phyloP scores from a whole-genome alignment of 352 stramenopile genomes.

The Pythium vanterpoolii region DNA sequence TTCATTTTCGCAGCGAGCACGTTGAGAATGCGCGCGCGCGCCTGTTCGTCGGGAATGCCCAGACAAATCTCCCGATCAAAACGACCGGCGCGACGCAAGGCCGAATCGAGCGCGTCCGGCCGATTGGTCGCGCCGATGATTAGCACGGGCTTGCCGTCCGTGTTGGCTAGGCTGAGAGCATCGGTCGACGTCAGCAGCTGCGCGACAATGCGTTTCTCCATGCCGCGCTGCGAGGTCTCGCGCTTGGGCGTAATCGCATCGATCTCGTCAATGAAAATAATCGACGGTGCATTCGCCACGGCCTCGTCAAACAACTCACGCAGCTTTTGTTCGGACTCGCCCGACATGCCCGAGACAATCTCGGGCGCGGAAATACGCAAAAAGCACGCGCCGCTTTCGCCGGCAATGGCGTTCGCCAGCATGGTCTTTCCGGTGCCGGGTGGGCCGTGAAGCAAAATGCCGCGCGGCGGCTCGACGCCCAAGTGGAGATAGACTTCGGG shows the following conservation, averaged over 20 bases:
- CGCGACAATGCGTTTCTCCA: slow-evolving; percentile 97
- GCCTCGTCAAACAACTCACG: slow-evolving; percentile 95
- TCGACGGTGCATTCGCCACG: slow-evolving; percentile 91
- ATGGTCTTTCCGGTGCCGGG: slow-evolving; percentile 94
- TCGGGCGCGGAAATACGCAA: slow-evolving; percentile 87
- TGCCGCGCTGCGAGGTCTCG: slow-evolving; percentile 90
- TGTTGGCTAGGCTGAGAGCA: slow-evolving; percentile 86
- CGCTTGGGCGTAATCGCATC: slow-evolving; percentile 95
- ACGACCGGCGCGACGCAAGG: slow-evolving; percentile 93
- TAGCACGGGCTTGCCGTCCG: slow-evolving; percentile 91
- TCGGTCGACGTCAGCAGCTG: slow-evolving; percentile 94
- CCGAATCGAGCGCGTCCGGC: slow-evolving; percentile 95
- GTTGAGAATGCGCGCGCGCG: slow-evolving; percentile 92
- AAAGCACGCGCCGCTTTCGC: slow-evolving; percentile 90
- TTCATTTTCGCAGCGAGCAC: slow-evolving; percentile 94
- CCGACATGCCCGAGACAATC: slow-evolving; percentile 94
- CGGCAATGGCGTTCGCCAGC: slow-evolving; percentile 91
- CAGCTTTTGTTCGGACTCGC: slow-evolving; percentile 86
- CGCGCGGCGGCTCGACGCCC: slow-evolving; percentile 89
- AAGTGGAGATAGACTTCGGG: slow-evolving; percentile 93
- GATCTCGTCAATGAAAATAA: slow-evolving; percentile 99
- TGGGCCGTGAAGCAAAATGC: slow-evolving; percentile 91
- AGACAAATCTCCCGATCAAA: slow-evolving; percentile 99
- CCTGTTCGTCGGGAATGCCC: slow-evolving; percentile 95
- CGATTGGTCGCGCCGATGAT: slow-evolving; percentile 98